Percentiles rank a stretch among this genome's conserved stretches.
phyloP scores from a whole-genome alignment of 352 stramenopile genomes.

The Phytophthora citricola region DNA sequence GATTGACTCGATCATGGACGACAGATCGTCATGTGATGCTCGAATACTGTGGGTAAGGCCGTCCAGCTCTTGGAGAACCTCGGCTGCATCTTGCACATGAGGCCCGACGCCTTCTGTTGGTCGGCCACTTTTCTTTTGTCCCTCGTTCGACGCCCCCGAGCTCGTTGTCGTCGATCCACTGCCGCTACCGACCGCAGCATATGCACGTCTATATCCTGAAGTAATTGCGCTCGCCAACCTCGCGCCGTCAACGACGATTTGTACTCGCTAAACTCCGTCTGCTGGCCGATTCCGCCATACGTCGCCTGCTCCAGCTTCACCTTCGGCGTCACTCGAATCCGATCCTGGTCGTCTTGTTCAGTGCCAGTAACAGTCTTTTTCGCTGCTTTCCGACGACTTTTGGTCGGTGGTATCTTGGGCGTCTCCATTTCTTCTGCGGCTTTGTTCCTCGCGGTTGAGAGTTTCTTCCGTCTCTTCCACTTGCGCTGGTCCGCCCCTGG shows the following conservation, averaged over 20 bases:
- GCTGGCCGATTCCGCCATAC: slow-evolving; percentile 15
- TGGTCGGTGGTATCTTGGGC: background rate
- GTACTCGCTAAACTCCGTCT: slow-evolving; percentile 36
- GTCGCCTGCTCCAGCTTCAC: slow-evolving; percentile 24
- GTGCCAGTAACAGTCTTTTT: slow-evolving; percentile 10
- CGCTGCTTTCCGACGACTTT: slow-evolving; percentile 6
- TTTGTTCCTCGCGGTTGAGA: slow-evolving; percentile 30
- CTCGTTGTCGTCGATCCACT: slow-evolving; percentile 28
- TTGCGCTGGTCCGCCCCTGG: slow-evolving; percentile 21
- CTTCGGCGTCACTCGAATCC: slow-evolving; percentile 17
- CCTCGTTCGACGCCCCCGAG: slow-evolving; percentile 3
- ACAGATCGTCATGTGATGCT: slow-evolving; percentile 35
- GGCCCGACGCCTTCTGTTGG: slow-evolving; percentile 26
- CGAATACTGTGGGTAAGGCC: slow-evolving; percentile 30
- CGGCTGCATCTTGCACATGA: slow-evolving; percentile 27
- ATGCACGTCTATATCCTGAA: slow-evolving; percentile 42
- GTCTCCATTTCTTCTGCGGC: slow-evolving; percentile 11
- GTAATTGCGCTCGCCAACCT: slow-evolving; percentile 39
- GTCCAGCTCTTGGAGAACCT: slow-evolving; percentile 38
- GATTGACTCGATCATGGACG: slow-evolving; percentile 31
- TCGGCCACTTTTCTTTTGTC: slow-evolving; percentile 14
- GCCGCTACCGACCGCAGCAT: slow-evolving; percentile 31
- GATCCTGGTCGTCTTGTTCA: slow-evolving; percentile 15
- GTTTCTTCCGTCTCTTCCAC: slow-evolving; percentile 47
- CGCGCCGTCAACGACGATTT: slow-evolving; percentile 26